A percentile compares a stretch with the other conserved stretches of the same genome.
Conservation (phyloP, 2,329 filamentous ascomycete species). For the Cladosporium colombiae region DNA sequence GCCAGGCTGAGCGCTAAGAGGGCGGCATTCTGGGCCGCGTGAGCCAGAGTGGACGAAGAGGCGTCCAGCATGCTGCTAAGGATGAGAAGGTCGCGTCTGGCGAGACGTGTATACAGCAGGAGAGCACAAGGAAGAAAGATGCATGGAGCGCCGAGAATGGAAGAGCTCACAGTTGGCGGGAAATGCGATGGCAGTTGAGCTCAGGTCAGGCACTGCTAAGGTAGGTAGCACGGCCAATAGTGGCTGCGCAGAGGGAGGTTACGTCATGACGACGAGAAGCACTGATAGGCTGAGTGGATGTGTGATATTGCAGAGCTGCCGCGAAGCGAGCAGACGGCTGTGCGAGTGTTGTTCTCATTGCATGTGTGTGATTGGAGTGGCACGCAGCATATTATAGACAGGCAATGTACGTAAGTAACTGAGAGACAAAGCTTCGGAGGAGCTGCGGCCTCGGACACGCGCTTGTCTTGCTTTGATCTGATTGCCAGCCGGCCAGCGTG, state of each 20-base stretch:
- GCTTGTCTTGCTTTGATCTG: neutral
- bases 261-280: slow-evolving; percentile 17
- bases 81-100: neutral
- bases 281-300: slow-evolving; percentile 12
- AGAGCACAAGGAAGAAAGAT: neutral
- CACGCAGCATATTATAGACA: neutral
- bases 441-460: neutral
- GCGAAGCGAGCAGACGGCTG: neutral
- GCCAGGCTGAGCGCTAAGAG: slow-evolving; percentile 48
- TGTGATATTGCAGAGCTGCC: neutral
- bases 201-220: slow-evolving; percentile 4
- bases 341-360: neutral
- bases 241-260: slow-evolving; percentile 6
- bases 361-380: neutral
- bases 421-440: neutral
- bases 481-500: slow-evolving; percentile 1
- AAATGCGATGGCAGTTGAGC: neutral
- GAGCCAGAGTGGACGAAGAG: slow-evolving; percentile 38
- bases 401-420: neutral
- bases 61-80: slow-evolving; percentile 37
- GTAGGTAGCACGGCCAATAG: neutral
- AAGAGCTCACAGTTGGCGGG: slow-evolving; percentile 1
- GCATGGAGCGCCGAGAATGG: neutral
- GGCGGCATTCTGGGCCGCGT: slow-evolving; percentile 51
- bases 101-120: neutral